Evolutionary conservation across 768 basidiomycete species (phyloP).

Genomic region (Ramaria sp.): DNA sequence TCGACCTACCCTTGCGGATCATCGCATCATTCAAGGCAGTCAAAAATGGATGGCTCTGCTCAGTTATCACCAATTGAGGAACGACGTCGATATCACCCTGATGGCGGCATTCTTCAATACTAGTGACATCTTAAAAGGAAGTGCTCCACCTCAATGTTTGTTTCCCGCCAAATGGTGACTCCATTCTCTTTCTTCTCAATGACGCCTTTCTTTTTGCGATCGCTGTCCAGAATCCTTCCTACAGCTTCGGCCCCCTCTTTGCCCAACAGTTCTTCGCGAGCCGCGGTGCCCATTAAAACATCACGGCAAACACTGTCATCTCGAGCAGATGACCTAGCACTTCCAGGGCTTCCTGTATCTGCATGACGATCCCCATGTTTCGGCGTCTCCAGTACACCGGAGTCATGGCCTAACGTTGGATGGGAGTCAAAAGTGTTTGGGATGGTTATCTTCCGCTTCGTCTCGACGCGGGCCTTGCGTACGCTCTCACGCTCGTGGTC

Average conservation of each 20-base stretch:
- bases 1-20: not conserved
- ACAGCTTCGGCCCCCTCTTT: constrained; percentile 21
- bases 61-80: not conserved
- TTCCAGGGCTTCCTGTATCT: not conserved
- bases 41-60: not conserved
- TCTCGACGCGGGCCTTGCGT: constrained; percentile 2
- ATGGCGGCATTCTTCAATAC: not conserved
- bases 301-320: not conserved
- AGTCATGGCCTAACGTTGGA: not conserved
- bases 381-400: not conserved
- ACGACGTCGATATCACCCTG: not conserved
- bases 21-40: not conserved
- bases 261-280: constrained; percentile 20
- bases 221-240: constrained; percentile 18
- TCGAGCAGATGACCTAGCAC: not conserved
- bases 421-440: not conserved
- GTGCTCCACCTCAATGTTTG: constrained; percentile 11
- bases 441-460: not conserved
- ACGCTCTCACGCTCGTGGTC: not conserved
- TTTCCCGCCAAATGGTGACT: constrained; percentile 23
- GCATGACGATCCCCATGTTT: not conserved
- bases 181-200: constrained; percentile 13
- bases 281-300: constrained; percentile 3
- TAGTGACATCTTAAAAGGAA: not conserved
- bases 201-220: constrained; percentile 13